Conservation (phyloP, 2,329 filamentous ascomycete species). For the Plectosphaerella plurivora region DNA sequence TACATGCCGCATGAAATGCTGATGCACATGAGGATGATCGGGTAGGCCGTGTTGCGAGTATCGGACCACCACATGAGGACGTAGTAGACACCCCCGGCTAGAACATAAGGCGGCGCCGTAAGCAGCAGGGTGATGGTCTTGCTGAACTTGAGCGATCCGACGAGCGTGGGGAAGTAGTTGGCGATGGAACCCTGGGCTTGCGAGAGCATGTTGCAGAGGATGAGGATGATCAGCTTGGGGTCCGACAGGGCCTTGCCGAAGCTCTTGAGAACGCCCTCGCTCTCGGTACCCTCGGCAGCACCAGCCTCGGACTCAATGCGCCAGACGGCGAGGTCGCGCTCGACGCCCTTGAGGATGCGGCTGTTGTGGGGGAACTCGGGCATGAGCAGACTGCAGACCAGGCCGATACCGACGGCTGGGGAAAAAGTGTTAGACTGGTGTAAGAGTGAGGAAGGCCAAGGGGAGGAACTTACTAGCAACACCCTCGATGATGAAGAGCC, state of each 20-base stretch:
- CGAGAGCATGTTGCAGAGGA: slow-evolving; percentile 19
- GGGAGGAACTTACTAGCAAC: slow-evolving; percentile 19
- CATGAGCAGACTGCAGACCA: slow-evolving; percentile 12
- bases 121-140: slow-evolving; percentile 21
- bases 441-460: neutral
- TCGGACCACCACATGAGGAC: slow-evolving; percentile 27
- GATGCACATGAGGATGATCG: slow-evolving; percentile 31
- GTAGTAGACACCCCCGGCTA: slow-evolving; percentile 19
- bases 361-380: slow-evolving; percentile 16
- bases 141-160: slow-evolving; percentile 19
- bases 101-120: slow-evolving; percentile 22
- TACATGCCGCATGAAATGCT: slow-evolving; percentile 12
- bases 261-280: slow-evolving; percentile 17
- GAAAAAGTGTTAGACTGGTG: neutral
- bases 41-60: slow-evolving; percentile 35
- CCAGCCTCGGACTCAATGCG: slow-evolving; percentile 18
- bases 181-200: slow-evolving; percentile 23
- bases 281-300: slow-evolving; percentile 16
- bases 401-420: slow-evolving; percentile 17
- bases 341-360: slow-evolving; percentile 14
- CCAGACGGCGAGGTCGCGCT: slow-evolving; percentile 13
- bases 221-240: slow-evolving; percentile 29
- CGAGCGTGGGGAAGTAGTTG: slow-evolving; percentile 25
- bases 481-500: slow-evolving; percentile 45
- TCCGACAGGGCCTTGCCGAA: slow-evolving; percentile 31